Conservation (phyloP, 306 rosid species). For the Cicer bijugum region DNA sequence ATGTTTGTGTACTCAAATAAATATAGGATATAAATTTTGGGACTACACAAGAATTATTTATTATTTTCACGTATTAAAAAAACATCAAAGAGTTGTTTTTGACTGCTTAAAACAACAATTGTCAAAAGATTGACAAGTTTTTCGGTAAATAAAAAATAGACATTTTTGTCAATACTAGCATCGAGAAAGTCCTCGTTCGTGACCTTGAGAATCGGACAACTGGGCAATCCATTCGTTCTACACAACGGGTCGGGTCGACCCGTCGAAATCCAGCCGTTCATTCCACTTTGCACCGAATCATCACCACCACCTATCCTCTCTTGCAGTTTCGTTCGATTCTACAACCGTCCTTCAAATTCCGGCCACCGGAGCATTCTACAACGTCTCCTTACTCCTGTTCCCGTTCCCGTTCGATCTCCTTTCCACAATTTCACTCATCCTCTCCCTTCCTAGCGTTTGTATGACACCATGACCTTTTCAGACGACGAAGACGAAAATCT, state of each 20-base stretch:
- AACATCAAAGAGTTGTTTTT: no score
- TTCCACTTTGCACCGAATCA: conserved; percentile 37
- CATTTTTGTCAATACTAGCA: no score
- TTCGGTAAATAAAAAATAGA: no score
- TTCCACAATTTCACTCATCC: not conserved
- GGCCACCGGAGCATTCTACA: conserved; percentile 40
- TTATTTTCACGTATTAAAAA: no score
- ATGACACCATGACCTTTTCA: conserved; percentile 53
- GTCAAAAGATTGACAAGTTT: no score
- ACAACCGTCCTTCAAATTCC: conserved; percentile 35
- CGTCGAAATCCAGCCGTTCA: conserved; percentile 46
- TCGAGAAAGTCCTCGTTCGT: no score
- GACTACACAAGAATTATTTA: no score
- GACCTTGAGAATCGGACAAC: no score
- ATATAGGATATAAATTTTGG: no score
- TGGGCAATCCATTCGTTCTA: not conserved
- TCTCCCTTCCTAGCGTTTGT: conserved; percentile 20
- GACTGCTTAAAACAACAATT: no score
- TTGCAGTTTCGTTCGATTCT: conserved; percentile 19
- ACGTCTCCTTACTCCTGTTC: not conserved
- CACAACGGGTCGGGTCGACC: conserved; percentile 34
- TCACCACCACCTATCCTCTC: conserved; percentile 16
- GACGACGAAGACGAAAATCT: conserved; percentile 84
- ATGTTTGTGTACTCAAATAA: no score
- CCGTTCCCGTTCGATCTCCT: not conserved